These are phyloP conservation scores for Neurospora sp. DNA, from an alignment of 495 filamentous ascomycete genomes.

Conservation along the genomic window DNA sequence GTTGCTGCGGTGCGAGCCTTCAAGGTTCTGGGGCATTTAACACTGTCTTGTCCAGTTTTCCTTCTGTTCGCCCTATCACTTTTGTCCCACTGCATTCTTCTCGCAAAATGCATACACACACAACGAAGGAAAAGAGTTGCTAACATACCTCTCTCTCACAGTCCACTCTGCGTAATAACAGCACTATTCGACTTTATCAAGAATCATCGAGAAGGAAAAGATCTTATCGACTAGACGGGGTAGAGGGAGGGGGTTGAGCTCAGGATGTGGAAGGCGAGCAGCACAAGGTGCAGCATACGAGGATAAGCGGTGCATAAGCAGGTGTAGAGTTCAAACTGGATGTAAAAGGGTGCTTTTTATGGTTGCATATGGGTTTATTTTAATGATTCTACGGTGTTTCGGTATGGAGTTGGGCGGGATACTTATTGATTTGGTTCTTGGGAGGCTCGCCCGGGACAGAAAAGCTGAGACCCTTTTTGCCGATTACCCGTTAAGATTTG, in stretches of 20 bases:
- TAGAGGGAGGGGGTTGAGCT: neutral
- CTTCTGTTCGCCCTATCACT: neutral
- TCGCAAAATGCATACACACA: neutral
- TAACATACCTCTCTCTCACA: neutral
- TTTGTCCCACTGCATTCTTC: neutral
- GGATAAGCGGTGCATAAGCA: neutral
- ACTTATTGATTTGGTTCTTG: neutral
- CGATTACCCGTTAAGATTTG: too few species aligned
- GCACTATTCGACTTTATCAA: slow-evolving; percentile 19
- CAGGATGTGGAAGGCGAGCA: neutral
- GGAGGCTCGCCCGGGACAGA: too few species aligned
- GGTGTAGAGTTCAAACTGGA: neutral
- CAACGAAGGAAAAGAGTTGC: neutral
- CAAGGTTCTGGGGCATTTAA: neutral
- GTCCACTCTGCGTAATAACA: slow-evolving; percentile 11
- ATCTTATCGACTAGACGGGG: slow-evolving; percentile 15
- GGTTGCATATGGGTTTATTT: neutral
- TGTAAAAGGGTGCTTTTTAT: neutral
- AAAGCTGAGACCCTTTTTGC: too few species aligned
- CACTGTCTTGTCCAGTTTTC: neutral
- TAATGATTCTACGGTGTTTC: neutral
- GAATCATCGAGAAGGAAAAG: slow-evolving; percentile 19
- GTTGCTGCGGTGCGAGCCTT: neutral
- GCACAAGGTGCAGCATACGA: neutral
- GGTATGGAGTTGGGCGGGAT: neutral